Evolutionary conservation across 2,329 filamentous ascomycete species (phyloP), one percentile per base, ranked within the genome.

Genomic region (Fusarium nisikadoi): DNA sequence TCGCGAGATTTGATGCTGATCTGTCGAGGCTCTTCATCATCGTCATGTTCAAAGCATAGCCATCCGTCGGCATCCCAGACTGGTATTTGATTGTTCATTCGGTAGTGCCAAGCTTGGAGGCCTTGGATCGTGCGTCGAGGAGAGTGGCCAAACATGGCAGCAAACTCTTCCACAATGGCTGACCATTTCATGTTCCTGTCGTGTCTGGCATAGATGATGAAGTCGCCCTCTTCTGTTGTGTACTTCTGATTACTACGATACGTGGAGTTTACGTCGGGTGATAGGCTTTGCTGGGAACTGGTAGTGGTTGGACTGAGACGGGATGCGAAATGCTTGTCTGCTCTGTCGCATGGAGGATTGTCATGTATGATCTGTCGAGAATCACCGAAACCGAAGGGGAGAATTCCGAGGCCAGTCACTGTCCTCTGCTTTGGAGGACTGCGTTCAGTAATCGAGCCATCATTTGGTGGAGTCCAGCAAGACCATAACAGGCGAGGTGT

Each of bases 1-100:
- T 82, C 79, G 3, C 81, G 79, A 50, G 80, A 81, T 72, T 83
- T 83, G 77, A 82, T 81, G 56, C 77, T 78, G 45, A 47, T 47
- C 8, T 47, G 45, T 11, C 45, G 20, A 47, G 45, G 45, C 10
- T 47, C 20, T 1, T n/a, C 27, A 47, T 47, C 45, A 8, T 47
- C 45, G 2, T 47, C 27, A 3, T 47, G 45, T 9, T 31, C 45
- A n/a, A 47, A 47, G 14, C 45, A 47, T 17, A 47, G 1, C 45
- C 45, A 47, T 16, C 45, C 45, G 10, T 29, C 45, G 11, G 16
- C 45, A n/a, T 47, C 45, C 45, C 45, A 47, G 45, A 47, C 45
- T 12, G 45, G 45, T 47, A 47, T 47, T 27, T 47, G 45, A 12
- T 47, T 47, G 14, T 47, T 47, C 3, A 47, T 47, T 8, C 27